These are phyloP conservation scores for Aspergillus carlsbadensis DNA, from an alignment of 495 filamentous ascomycete species.

Conservation along the genomic window DNA sequence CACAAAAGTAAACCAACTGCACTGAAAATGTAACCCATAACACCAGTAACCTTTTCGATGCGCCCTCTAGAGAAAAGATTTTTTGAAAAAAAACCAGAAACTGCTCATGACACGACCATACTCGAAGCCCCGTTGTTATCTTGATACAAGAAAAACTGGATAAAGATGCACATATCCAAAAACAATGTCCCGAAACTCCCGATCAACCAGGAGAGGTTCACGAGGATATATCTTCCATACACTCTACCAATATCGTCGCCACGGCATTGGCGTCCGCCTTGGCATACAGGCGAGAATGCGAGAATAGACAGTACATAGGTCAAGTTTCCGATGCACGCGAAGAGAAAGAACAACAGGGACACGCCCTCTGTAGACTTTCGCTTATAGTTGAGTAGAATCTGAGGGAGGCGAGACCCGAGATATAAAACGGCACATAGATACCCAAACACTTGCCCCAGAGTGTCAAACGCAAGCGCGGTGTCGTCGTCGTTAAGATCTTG, in stretches of 20 bases:
- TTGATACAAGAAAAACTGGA: slow-evolving; percentile 85
- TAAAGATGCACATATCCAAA: slow-evolving; percentile 82
- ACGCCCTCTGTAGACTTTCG: slow-evolving; percentile 90
- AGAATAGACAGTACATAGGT: slow-evolving; percentile 93
- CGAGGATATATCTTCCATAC: slow-evolving; percentile 52
- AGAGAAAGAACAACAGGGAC: slow-evolving; percentile 90
- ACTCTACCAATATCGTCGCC: slow-evolving; percentile 21
- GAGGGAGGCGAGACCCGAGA: slow-evolving; percentile 82
- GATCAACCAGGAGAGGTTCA: slow-evolving; percentile 86
- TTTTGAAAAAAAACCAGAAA: not conserved
- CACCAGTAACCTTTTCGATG: not conserved
- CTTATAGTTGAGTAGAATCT: slow-evolving; percentile 84
- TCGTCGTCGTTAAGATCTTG: slow-evolving; percentile 20
- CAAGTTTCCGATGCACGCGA: slow-evolving; percentile 90
- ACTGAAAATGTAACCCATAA: not conserved
- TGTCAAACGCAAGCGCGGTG: slow-evolving; percentile 58
- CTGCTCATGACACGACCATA: not conserved
- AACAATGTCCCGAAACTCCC: slow-evolving; percentile 86
- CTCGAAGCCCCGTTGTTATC: slow-evolving; percentile 27
- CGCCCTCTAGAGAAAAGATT: not conserved
- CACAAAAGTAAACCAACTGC: too few species aligned
- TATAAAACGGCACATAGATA: slow-evolving; percentile 86
- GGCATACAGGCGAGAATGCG: slow-evolving; percentile 39
- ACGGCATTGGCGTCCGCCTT: slow-evolving; percentile 38
- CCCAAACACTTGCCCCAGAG: slow-evolving; percentile 81